Evolutionary conservation across 2,329 filamentous ascomycete genomes (phyloP).

Genomic region (Phaeosphaeriaceae sp.): DNA sequence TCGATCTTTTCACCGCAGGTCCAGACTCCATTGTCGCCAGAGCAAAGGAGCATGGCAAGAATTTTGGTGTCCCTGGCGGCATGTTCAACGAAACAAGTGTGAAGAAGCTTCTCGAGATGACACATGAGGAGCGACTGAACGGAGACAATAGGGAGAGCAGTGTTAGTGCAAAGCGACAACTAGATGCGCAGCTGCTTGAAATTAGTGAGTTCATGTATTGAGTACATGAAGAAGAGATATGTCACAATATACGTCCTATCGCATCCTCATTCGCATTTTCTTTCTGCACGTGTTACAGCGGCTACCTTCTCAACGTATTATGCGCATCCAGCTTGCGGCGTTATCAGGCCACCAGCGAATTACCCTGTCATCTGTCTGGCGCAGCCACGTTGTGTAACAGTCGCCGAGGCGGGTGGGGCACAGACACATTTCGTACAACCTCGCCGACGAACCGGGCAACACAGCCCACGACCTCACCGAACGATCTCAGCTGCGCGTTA

Average conservation of each 20-base stretch:
- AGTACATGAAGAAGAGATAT: not conserved
- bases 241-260: not conserved
- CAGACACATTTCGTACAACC: not conserved
- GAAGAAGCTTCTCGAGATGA: slow-evolving; percentile 52
- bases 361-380: not conserved
- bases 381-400: not conserved
- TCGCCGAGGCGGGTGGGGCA: not conserved
- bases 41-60: slow-evolving; percentile 58
- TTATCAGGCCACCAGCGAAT: not conserved
- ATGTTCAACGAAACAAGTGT: slow-evolving; percentile 50
- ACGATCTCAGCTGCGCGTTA: not conserved
- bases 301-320: too few relatives aligned
- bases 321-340: not conserved
- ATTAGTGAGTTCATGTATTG: slow-evolving; percentile 74
- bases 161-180: slow-evolving; percentile 70
- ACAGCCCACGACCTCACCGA: not conserved
- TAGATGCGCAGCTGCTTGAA: slow-evolving; percentile 74
- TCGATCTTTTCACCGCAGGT: slow-evolving; percentile 71
- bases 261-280: not conserved
- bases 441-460: not conserved
- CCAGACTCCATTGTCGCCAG: slow-evolving; percentile 70
- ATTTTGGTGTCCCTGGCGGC: slow-evolving; percentile 33
- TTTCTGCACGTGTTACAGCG: too few relatives aligned
- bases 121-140: slow-evolving; percentile 59
- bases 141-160: slow-evolving; percentile 72